phyloP scores from a whole-genome alignment of 768 basidiomycete genomes.

The Chalciporus sphaerocephalus region DNA sequence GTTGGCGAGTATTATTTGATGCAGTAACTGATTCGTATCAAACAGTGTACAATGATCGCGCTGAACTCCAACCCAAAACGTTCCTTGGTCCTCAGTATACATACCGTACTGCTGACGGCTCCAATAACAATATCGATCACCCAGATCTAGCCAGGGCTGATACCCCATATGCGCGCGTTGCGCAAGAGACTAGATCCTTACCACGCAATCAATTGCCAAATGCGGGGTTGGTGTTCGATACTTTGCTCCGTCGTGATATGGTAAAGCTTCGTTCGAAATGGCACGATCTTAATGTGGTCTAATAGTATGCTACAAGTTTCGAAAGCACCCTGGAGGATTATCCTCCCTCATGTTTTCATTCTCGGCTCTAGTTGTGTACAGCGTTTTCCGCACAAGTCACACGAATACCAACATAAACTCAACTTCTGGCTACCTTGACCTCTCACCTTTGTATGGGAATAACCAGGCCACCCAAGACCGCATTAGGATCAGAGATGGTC shows the following conservation, averaged over 20 bases:
- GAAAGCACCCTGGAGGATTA: slow-evolving; percentile 71
- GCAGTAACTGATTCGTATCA: too few relatives aligned
- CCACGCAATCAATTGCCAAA: slow-evolving; percentile 71
- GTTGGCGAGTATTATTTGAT: too few relatives aligned
- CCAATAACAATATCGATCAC: slow-evolving; percentile 62
- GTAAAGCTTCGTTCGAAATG: slow-evolving; percentile 32
- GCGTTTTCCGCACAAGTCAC: slow-evolving; percentile 81
- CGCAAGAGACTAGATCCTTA: slow-evolving; percentile 62
- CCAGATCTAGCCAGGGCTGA: slow-evolving; percentile 77
- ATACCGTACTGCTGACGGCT: slow-evolving; percentile 74
- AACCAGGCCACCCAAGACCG: slow-evolving; percentile 55
- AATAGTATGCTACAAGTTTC: slow-evolving; percentile 38
- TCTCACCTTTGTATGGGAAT: slow-evolving; percentile 79
- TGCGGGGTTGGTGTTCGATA: slow-evolving; percentile 75
- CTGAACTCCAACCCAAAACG: slow-evolving; percentile 67
- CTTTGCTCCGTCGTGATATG: slow-evolving; percentile 66
- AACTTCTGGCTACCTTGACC: slow-evolving; percentile 83
- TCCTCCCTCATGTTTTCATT: slow-evolving; percentile 80
- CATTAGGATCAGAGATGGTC: slow-evolving; percentile 53
- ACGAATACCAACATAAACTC: slow-evolving; percentile 65
- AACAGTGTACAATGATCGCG: slow-evolving; percentile 75
- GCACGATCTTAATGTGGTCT: too few relatives aligned
- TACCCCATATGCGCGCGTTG: slow-evolving; percentile 75
- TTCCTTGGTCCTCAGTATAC: slow-evolving; percentile 59
- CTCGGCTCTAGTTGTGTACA: slow-evolving; percentile 80